phyloP scores from a whole-genome alignment of 768 basidiomycete genomes.

The Suillus cothurnatus region DNA sequence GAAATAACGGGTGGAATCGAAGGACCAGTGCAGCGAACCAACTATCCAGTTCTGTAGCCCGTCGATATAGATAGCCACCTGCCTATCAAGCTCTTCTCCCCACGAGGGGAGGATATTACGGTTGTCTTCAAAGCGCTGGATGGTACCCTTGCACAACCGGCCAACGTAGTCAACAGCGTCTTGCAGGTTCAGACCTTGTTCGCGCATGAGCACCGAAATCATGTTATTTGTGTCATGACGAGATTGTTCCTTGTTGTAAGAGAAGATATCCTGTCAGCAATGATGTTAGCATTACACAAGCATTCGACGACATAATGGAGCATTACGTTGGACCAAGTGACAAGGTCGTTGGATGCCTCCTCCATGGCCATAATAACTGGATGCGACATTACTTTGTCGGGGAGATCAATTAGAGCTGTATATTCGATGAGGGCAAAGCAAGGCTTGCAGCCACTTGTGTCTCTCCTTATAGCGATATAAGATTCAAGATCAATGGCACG shows the following conservation, averaged over 20 bases:
- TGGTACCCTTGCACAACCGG: slow-evolving; percentile 56
- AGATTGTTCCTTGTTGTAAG: slow-evolving; percentile 75
- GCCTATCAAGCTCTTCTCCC: slow-evolving; percentile 59
- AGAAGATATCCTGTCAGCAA: slow-evolving; percentile 62
- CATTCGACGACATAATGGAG: slow-evolving; percentile 5
- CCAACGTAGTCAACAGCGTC: slow-evolving; percentile 67
- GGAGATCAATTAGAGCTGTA: no score
- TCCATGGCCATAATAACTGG: no score
- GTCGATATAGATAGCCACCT: slow-evolving; percentile 58
- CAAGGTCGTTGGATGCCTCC: no score
- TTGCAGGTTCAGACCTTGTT: slow-evolving; percentile 59
- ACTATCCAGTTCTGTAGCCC: slow-evolving; percentile 75
- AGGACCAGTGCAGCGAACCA: slow-evolving; percentile 75
- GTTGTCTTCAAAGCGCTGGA: slow-evolving; percentile 53
- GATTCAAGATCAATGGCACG: slow-evolving; percentile 49
- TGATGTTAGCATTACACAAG: slow-evolving; percentile 8
- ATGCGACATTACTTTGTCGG: no score
- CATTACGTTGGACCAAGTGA: no score
- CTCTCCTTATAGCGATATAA: slow-evolving; percentile 54
- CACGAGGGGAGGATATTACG: slow-evolving; percentile 57
- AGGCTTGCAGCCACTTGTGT: slow-evolving; percentile 47
- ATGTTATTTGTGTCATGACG: slow-evolving; percentile 72
- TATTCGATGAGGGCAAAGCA: no score
- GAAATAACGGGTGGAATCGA: slow-evolving; percentile 59
- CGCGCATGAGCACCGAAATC: slow-evolving; percentile 68